Evolutionary conservation across 495 filamentous ascomycete genomes (phyloP), one percentile per base, ranked within the genome.

Genomic region (Aspergillus taichungensis): DNA sequence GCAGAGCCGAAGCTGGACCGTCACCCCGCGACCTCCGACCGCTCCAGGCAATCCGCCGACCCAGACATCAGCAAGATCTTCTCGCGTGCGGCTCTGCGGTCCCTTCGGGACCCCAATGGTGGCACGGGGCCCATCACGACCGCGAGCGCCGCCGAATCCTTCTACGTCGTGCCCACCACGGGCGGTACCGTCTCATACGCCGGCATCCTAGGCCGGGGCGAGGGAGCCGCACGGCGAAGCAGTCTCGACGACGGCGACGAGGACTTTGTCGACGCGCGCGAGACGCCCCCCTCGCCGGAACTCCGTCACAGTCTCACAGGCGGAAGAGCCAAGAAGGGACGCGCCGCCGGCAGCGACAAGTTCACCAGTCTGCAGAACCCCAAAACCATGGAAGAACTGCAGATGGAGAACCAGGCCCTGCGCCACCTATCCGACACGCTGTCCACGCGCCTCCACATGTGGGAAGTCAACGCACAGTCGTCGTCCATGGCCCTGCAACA

Each of bases 161-260:
- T 97, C 70, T 96, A 96, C 57, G 86, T 98, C 1, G 92, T 98
- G 0, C 92, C 91, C 7, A 82, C 85, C 0, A 85, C 86, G 5
- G 92, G 92, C 27, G 86, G 88, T 45, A 95, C 88, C 0, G 78
- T 86, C 34, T 85, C 87, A 0, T 98, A 97, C 58, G 90, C 92
- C 4, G 84, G 79, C 36, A 94, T 98, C 27, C 68, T 95, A 1
- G 78, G 77, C 7, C 79, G 85, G 45, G 83, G 80, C 3, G 76
- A 84, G 42, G 84, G 81, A 42, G 83, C 82, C 68, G 66, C 74
- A 52, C 64, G 69, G 36, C 45, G 64, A 33, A 63, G 61, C 42
- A 67, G 61, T 36, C 49, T 74, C 3, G 77, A 81, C 4, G 71
- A 79, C 6, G 77, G 75, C n/a, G 83, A 87, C 29, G 80, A 88